Conservation (phyloP, 2,329 filamentous ascomycete species). For the Ophiobolus disseminans region DNA sequence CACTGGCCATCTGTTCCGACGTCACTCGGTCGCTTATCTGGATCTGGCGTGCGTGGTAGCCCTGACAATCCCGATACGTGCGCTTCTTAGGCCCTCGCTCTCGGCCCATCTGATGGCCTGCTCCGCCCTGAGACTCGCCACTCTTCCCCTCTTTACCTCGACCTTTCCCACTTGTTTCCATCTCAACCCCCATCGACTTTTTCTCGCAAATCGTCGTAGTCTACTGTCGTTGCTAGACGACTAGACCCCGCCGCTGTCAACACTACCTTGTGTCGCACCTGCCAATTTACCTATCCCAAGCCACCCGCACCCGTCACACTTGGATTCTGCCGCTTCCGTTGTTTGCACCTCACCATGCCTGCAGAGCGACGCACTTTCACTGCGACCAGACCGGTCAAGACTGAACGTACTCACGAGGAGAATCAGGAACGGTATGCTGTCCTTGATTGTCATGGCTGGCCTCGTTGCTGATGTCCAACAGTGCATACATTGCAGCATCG, state of each 20-base stretch:
- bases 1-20: conserved; percentile 17
- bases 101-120: conserved; percentile 37
- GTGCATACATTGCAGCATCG: conserved; percentile 92
- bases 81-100: conserved; percentile 12
- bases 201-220: conserved; percentile 18
- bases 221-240: conserved; percentile 28
- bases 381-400: conserved; percentile 60
- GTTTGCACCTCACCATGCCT: conserved; percentile 43
- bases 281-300: conserved; percentile 9
- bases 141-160: conserved; percentile 27
- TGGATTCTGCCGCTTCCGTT: conserved; percentile 1
- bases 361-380: conserved; percentile 45
- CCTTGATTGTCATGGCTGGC: neutral
- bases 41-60: conserved; percentile 21
- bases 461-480: conserved; percentile 42
- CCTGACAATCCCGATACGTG: conserved; percentile 25
- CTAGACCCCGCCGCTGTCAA: neutral
- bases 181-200: conserved; percentile 9
- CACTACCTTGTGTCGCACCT: conserved; percentile 2
- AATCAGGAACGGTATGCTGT: conserved; percentile 72
- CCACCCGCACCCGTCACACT: conserved; percentile 22
- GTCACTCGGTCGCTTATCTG: conserved; percentile 27
- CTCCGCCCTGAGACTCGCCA: conserved; percentile 33
- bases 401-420: conserved; percentile 78
- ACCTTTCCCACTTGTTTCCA: conserved; percentile 12